phyloP scores from a whole-genome alignment of 352 stramenopile species.

The Pythium periplocum region DNA sequence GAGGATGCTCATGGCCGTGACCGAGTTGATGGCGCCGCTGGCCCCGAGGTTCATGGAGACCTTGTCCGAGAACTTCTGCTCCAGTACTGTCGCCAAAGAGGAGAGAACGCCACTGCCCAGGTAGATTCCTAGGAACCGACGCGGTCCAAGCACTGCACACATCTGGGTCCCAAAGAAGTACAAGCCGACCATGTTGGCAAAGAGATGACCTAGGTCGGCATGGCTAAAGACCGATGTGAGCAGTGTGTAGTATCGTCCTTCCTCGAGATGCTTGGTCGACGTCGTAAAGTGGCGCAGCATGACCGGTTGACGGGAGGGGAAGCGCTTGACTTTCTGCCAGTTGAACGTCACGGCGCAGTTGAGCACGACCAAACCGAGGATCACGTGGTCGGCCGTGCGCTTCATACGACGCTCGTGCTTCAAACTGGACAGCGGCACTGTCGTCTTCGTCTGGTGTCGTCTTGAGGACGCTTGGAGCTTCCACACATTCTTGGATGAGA shows the following conservation, averaged over 20 bases:
- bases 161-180: constrained; percentile 71
- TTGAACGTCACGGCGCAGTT: constrained; percentile 53
- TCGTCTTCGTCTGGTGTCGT: neutral
- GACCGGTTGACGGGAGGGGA: constrained; percentile 26
- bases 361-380: constrained; percentile 38
- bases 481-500: neutral
- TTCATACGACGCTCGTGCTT: constrained; percentile 16
- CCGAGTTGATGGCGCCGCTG: constrained; percentile 65
- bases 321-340: constrained; percentile 45
- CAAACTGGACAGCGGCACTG: neutral
- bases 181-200: constrained; percentile 66
- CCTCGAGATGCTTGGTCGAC: constrained; percentile 46
- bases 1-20: constrained; percentile 63
- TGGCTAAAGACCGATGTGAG: constrained; percentile 74
- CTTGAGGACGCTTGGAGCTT: neutral
- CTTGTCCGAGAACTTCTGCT: constrained; percentile 40
- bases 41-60: constrained; percentile 57
- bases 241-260: constrained; percentile 63
- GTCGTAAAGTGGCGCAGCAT: constrained; percentile 79
- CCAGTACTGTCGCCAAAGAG: constrained; percentile 43
- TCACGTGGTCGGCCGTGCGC: constrained; percentile 19
- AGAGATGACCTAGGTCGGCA: constrained; percentile 42
- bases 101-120: constrained; percentile 66
- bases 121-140: constrained; percentile 64
- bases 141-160: constrained; percentile 46